Percentiles rank a stretch among this genome's conserved stretches.
These are phyloP conservation scores for Cyanodermella asteris DNA, from an alignment of 2,329 filamentous ascomycete genomes.

Conservation along the genomic window DNA sequence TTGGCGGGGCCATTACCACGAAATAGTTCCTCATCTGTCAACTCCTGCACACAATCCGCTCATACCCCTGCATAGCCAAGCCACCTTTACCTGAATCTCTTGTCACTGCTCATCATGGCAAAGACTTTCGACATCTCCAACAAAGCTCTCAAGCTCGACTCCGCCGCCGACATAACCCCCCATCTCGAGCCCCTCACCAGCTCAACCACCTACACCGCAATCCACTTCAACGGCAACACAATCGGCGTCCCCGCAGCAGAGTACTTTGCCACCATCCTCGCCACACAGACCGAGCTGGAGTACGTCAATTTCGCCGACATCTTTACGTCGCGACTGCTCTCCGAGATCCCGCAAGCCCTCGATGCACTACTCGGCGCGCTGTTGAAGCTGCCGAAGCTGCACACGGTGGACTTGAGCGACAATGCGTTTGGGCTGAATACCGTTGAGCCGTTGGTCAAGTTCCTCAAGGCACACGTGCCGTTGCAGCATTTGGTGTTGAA, in stretches of 20 bases:
- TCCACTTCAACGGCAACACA: constrained; percentile 77
- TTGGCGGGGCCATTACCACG: too few species aligned
- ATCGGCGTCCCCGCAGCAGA: constrained; percentile 75
- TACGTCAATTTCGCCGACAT: constrained; percentile 87
- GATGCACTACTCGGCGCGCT: constrained; percentile 68
- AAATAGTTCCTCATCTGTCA: too few species aligned
- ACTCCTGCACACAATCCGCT: too few species aligned
- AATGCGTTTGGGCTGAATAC: constrained; percentile 96
- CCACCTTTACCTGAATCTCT: too few species aligned
- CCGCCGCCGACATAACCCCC: constrained; percentile 62
- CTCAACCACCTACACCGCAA: constrained; percentile 58
- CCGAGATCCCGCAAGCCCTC: constrained; percentile 81
- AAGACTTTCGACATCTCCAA: constrained; percentile 80
- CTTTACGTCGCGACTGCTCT: constrained; percentile 82
- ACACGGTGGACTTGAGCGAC: constrained; percentile 87
- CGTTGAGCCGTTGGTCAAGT: constrained; percentile 75
- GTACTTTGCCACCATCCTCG: constrained; percentile 60
- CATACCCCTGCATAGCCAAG: too few species aligned
- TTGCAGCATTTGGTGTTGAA: constrained; percentile 90
- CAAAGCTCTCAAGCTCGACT: constrained; percentile 80
- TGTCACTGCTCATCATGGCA: too few species aligned
- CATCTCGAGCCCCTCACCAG: constrained; percentile 57
- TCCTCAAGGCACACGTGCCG: constrained; percentile 69
- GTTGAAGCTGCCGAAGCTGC: constrained; percentile 63
- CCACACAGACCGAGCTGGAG: constrained; percentile 62